Conservation (phyloP, 106 monocot genomes). For the Alisma plantagoaquatica region DNA sequence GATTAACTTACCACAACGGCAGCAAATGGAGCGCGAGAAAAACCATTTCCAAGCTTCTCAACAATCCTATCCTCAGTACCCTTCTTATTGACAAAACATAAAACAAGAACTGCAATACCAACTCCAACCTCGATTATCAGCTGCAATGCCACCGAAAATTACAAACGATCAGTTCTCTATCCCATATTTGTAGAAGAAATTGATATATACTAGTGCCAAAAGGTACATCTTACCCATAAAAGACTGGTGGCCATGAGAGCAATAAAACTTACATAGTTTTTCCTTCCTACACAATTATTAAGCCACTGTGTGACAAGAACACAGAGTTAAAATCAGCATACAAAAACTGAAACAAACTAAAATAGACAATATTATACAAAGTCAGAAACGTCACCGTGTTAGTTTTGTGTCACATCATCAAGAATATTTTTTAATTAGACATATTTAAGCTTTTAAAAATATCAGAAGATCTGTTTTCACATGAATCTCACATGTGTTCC, state of each 20-base stretch:
- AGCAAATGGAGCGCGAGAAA: constrained; percentile 90
- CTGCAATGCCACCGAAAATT: too few species aligned
- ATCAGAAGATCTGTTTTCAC: too few species aligned
- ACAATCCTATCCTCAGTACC: constrained; percentile 52
- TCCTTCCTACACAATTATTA: constrained; percentile 97
- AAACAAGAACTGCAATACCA: constrained; percentile 82
- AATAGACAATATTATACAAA: too few species aligned
- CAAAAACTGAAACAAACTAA: too few species aligned
- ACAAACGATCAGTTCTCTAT: too few species aligned
- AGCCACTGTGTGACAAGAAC: constrained; percentile 64
- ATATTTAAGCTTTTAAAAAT: too few species aligned
- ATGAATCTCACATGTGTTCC: too few species aligned
- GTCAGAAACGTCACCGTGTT: too few species aligned
- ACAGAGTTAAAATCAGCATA: background rate
- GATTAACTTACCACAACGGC: constrained; percentile 59
- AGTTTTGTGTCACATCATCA: too few species aligned
- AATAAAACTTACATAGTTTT: constrained; percentile 89
- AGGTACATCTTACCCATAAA: constrained; percentile 51
- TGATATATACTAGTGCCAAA: background rate
- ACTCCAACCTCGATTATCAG: constrained; percentile 83
- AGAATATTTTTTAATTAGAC: too few species aligned
- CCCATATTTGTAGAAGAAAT: too few species aligned
- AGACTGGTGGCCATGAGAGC: constrained; percentile 89
- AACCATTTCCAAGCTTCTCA: constrained; percentile 95
- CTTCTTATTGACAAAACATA: constrained; percentile 89